Evolutionary conservation across 805 yeast genomes (phyloP).

Genomic region (Hyphopichia homilentoma): DNA sequence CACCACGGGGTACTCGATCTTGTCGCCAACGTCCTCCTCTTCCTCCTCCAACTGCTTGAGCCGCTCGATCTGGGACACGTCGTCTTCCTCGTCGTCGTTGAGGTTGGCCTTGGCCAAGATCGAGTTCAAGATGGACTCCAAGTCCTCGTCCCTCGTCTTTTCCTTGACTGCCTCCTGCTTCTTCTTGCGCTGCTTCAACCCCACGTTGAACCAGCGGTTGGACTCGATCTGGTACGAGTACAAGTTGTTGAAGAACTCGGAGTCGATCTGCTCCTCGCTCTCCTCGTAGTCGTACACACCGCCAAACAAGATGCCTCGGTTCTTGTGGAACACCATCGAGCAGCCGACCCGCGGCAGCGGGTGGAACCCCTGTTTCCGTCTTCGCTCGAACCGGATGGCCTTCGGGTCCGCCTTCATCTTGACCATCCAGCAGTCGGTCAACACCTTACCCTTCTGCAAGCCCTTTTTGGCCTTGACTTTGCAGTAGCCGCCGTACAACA

Average conservation of each 20-base stretch:
- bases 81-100: constrained; percentile 49
- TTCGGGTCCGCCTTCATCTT: constrained; percentile 83
- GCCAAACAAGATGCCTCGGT: constrained; percentile 90
- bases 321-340: constrained; percentile 82
- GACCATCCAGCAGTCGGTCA: constrained; percentile 80
- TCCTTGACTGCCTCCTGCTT: constrained; percentile 37
- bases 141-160: constrained; percentile 66
- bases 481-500: constrained; percentile 90
- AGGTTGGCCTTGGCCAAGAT: constrained; percentile 72
- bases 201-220: constrained; percentile 82
- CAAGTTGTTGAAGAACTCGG: constrained; percentile 76
- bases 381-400: constrained; percentile 81
- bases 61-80: constrained; percentile 30
- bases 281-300: constrained; percentile 95
- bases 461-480: constrained; percentile 90
- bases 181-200: constrained; percentile 60
- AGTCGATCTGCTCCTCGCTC: constrained; percentile 86
- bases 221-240: constrained; percentile 79
- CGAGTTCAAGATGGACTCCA: constrained; percentile 75
- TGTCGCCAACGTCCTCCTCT: constrained; percentile 34
- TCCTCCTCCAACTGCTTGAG: constrained; percentile 36
- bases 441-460: constrained; percentile 83
- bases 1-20: constrained; percentile 52
- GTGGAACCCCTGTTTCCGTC: constrained; percentile 83
- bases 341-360: constrained; percentile 96